Evolutionary conservation across 176 grass and related monocot genomes (phyloP).

Genomic region (Neostapfia colusana): DNA sequence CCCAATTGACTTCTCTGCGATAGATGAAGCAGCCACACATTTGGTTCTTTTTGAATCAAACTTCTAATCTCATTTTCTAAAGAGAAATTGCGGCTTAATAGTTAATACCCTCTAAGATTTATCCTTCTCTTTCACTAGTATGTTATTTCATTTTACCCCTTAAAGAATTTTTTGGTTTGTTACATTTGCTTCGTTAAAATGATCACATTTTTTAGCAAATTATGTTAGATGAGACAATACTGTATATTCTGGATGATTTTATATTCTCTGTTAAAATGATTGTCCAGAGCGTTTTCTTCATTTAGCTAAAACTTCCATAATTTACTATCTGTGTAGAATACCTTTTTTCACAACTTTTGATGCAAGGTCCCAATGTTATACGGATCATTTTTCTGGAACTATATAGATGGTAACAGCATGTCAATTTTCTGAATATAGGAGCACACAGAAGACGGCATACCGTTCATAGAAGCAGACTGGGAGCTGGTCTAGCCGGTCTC

Average conservation of each 20-base stretch:
- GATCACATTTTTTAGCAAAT: too few relatives aligned
- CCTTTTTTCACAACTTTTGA: not conserved
- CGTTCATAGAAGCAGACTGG: slow-evolving; percentile 52
- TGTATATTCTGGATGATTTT: not conserved
- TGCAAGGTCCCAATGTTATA: not conserved
- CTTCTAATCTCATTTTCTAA: too few relatives aligned
- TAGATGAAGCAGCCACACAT: not conserved
- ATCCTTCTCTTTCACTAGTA: too few relatives aligned
- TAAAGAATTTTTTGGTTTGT: not conserved
- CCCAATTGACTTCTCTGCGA: too few relatives aligned
- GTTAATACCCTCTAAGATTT: too few relatives aligned
- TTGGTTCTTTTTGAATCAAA: too few relatives aligned
- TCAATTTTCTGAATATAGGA: slow-evolving; percentile 34
- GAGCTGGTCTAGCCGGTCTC: slow-evolving; percentile 42
- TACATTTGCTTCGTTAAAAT: not conserved
- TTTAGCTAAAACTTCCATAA: not conserved
- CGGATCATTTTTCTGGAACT: too few relatives aligned
- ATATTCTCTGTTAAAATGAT: not conserved
- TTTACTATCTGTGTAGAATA: not conserved
- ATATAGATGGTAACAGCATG: not conserved
- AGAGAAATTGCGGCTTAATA: too few relatives aligned
- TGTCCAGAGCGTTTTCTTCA: not conserved
- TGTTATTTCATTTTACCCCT: too few relatives aligned
- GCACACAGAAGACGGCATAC: not conserved
- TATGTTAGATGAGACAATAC: not conserved